Base-by-base conservation (phyloP, 768 basidiomycete genomes). In the Cyclocybe aegerita region DNA sequence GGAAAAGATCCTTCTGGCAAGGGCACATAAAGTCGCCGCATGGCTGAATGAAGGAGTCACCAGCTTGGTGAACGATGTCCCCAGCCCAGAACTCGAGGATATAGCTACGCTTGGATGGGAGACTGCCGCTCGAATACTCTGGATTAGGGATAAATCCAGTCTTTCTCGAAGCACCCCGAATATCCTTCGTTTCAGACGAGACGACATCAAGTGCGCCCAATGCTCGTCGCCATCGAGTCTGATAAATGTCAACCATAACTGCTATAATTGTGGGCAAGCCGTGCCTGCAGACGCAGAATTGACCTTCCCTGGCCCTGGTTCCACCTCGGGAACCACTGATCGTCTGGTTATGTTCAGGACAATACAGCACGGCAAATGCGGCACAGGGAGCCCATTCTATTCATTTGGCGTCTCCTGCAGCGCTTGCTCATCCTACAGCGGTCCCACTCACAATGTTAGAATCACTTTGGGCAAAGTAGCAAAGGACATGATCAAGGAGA, bases 41-140 rank as follows among this genome's bases (percentile, higher is more conserved):
- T 52, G 50, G 50, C 32, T 52, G 12, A 44, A 46, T 32, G 50
- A 52, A 46, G 50, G 50, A 33, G 36, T 52, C 30, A 35, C 38
- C 7, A 40, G 38, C 38, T 46, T 52, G 50, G 50, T 46, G 14
- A 44, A 46, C 12, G 23, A 15, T 4, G 39, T 46, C n/a, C 50
- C 39, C 30, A 52, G 10, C 0, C 31, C 37, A 33, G 16, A 37
- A 4, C 45, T 37, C 39, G 50, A 46, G 37, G 50, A 52, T 9
- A 30, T 52, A 15, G 1, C 50, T 23, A 34, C 45, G 6, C 50
- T 52, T 40, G 50, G 50, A 17, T 46, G 38, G 30, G 39, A 46
- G 34, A 52, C 50, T 12, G 44, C 44, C 23, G 36, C 45, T 17
- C 33, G 32, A 32, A 46, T 52, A 12, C 39, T 52, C 11, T 41